Percentiles rank a stretch among this genome's conserved stretches.
These are phyloP conservation scores for Aspergillus sp. DNA, from an alignment of 2,329 filamentous ascomycete species.

Conservation along the genomic window DNA sequence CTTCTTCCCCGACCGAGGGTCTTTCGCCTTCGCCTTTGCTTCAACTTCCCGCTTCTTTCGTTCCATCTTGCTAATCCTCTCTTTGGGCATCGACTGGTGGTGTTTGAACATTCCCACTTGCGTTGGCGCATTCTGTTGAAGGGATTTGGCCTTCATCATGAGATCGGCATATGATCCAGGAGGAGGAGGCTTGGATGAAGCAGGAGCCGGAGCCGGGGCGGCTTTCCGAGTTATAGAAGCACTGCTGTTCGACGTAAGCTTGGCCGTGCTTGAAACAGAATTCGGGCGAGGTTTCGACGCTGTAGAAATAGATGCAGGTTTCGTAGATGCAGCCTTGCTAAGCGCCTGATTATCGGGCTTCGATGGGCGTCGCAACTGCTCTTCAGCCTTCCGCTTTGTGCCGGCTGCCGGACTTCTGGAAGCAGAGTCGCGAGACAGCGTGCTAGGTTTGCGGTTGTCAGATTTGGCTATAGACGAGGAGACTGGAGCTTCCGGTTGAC, in stretches of 20 bases:
- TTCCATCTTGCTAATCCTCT: slow-evolving; percentile 49
- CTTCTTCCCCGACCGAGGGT: slow-evolving; percentile 24
- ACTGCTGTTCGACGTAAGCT: slow-evolving; percentile 13
- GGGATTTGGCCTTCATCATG: slow-evolving; percentile 50
- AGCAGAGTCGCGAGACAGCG: slow-evolving; percentile 9
- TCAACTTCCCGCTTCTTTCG: slow-evolving; percentile 39
- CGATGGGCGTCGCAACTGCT: slow-evolving; percentile 23
- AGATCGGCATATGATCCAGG: slow-evolving; percentile 54
- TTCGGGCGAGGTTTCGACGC: slow-evolving; percentile 13
- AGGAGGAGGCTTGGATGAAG: slow-evolving; percentile 40
- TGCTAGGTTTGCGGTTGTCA: slow-evolving; percentile 15
- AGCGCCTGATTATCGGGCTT: slow-evolving; percentile 17
- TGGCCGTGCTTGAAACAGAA: slow-evolving; percentile 10
- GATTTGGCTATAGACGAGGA: slow-evolving; percentile 16
- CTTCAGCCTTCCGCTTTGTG: slow-evolving; percentile 39
- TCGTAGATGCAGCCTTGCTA: slow-evolving; percentile 12
- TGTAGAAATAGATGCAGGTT: slow-evolving; percentile 10
- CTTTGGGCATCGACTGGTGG: slow-evolving; percentile 42
- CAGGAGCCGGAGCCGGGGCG: slow-evolving; percentile 8
- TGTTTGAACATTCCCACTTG: slow-evolving; percentile 49
- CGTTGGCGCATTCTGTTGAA: slow-evolving; percentile 39
- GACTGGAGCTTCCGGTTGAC: slow-evolving; percentile 16
- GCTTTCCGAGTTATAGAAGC: slow-evolving; percentile 12
- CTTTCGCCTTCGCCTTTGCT: slow-evolving; percentile 35
- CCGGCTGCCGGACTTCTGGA: slow-evolving; percentile 14